Evolutionary conservation across 257 asterid genomes (phyloP).

Genomic region (Agastache rugosa): DNA sequence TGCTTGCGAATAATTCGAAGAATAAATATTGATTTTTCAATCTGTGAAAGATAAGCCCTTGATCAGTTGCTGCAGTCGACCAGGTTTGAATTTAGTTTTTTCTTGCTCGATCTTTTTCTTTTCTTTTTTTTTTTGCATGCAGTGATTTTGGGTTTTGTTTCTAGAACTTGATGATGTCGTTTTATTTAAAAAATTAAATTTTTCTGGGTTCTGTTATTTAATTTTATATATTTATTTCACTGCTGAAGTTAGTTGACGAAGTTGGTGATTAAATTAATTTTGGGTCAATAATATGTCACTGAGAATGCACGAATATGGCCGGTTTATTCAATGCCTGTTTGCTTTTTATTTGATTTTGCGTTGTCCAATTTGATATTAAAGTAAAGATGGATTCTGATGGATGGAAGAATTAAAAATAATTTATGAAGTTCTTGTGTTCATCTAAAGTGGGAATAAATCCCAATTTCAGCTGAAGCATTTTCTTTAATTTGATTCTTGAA

Average conservation of each 20-base stretch:
- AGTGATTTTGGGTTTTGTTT: conserved; percentile 14
- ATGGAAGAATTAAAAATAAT: neutral
- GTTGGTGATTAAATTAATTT: conserved; percentile 8
- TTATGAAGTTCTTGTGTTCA: neutral
- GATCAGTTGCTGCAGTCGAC: conserved; percentile 31
- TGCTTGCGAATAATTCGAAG: conserved; percentile 23
- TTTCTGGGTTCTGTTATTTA: neutral
- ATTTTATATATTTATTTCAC: neutral
- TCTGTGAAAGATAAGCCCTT: conserved; percentile 18
- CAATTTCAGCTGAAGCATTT: neutral
- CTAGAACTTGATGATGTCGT: conserved; percentile 16
- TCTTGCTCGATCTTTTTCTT: neutral
- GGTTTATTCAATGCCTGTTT: neutral
- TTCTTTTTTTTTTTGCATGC: conserved; percentile 23
- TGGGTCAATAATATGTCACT: neutral
- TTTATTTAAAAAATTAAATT: conserved; percentile 4
- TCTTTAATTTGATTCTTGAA: neutral
- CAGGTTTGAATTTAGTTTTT: conserved; percentile 39
- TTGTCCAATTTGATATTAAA: conserved; percentile 19
- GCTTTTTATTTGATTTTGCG: conserved; percentile 4
- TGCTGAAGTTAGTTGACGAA: conserved; percentile 16
- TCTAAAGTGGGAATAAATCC: conserved; percentile 31
- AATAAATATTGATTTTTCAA: conserved; percentile 4
- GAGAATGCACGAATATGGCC: conserved; percentile 5
- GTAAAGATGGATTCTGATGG: conserved; percentile 29